phyloP scores from a whole-genome alignment of 306 rosid genomes.

The Luffa acutangula region DNA sequence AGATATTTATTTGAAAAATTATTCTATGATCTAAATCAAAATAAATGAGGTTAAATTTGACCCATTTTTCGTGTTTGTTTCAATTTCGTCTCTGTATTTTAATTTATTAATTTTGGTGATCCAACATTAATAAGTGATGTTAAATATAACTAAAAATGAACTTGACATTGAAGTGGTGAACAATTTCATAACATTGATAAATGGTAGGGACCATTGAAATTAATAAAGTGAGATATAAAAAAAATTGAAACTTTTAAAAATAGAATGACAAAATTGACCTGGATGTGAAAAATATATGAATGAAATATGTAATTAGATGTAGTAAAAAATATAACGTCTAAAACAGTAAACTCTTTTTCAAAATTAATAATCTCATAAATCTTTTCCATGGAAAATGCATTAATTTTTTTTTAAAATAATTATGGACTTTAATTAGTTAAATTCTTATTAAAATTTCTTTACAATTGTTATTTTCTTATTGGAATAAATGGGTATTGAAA shows the following conservation, averaged over 20 bases:
- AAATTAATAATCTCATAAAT: too few species aligned
- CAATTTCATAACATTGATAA: background rate
- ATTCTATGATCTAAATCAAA: background rate
- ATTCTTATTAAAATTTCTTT: too few species aligned
- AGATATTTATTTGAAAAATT: background rate
- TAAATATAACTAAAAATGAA: background rate
- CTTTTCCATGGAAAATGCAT: background rate
- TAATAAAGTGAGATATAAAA: background rate
- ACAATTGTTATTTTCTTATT: too few species aligned
- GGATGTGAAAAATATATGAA: background rate
- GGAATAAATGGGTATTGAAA: too few species aligned
- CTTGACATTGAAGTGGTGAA: background rate
- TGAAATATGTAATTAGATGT: background rate
- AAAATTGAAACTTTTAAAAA: background rate
- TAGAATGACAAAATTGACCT: background rate
- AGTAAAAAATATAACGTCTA: background rate
- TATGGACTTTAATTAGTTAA: too few species aligned
- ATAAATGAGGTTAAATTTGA: background rate
- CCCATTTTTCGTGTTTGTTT: background rate
- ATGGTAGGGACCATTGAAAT: slow-evolving; percentile 1
- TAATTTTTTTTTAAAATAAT: too few species aligned
- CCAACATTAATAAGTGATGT: background rate
- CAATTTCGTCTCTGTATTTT: background rate
- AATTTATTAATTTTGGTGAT: background rate
- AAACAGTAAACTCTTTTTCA: too few species aligned